Conservation (phyloP, 2,329 filamentous ascomycete genomes). For the Monilinia aucupariae region DNA sequence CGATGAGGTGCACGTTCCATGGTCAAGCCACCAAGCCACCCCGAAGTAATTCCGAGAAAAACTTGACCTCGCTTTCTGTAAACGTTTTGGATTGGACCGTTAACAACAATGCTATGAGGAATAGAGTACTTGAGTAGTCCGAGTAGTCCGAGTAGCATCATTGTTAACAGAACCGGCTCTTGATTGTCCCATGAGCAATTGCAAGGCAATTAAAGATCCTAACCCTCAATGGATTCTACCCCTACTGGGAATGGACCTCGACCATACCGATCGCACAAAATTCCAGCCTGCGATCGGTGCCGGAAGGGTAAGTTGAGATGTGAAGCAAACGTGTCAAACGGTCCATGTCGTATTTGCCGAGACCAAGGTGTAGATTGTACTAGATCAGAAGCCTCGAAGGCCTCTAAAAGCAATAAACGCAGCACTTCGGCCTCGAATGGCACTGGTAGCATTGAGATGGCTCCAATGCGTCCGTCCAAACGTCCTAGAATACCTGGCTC, state of each 20-base stretch:
- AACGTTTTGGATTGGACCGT: no score
- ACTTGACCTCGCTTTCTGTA: background rate
- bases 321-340: background rate
- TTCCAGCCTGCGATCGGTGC: conserved; percentile 5
- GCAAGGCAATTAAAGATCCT: background rate
- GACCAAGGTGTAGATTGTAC: background rate
- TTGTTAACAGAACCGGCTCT: background rate
- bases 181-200: background rate
- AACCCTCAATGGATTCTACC: background rate
- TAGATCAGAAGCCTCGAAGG: background rate
- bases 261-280: conserved; percentile 1
- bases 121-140: no score
- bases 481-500: background rate
- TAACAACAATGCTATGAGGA: no score
- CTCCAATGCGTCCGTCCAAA: background rate
- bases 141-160: no score
- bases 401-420: background rate
- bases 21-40: background rate
- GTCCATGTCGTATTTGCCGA: background rate
- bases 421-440: no score
- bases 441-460: background rate
- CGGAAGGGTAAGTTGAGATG: conserved; percentile 4
- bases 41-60: background rate
- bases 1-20: background rate
- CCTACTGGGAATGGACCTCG: background rate